phyloP scores from a whole-genome alignment of 768 basidiomycete genomes.

The Mycena filopes region DNA sequence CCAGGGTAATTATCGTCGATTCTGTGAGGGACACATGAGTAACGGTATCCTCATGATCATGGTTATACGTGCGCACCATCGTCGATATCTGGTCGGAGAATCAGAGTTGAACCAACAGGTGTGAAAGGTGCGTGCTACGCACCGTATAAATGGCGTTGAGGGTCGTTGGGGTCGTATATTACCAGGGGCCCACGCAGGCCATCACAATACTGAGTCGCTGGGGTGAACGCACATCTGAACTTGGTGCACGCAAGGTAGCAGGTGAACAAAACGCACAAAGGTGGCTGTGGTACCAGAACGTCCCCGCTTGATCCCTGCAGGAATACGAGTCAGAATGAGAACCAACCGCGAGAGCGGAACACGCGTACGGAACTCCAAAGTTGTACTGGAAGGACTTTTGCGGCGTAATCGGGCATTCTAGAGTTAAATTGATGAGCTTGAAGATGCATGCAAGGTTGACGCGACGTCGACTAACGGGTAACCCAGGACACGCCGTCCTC shows the following conservation, averaged over 20 bases:
- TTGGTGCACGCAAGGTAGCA: too few species aligned
- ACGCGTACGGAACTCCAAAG: slow-evolving; percentile 7
- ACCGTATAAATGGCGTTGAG: slow-evolving; percentile 15
- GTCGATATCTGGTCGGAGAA: background rate
- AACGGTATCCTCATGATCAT: slow-evolving; percentile 20
- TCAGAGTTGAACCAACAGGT: background rate
- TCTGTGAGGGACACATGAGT: slow-evolving; percentile 29
- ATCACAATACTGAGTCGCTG: slow-evolving; percentile 9
- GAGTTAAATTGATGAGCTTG: background rate
- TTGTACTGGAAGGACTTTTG: slow-evolving; percentile 8
- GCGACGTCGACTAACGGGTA: background rate
- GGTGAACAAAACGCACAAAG: background rate
- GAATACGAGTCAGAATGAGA: too few species aligned
- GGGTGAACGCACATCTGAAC: too few species aligned
- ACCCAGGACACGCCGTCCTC: slow-evolving; percentile 42
- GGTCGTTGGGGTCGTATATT: slow-evolving; percentile 20
- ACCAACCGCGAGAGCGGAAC: too few species aligned
- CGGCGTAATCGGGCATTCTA: slow-evolving; percentile 4
- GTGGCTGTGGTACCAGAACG: slow-evolving; percentile 24
- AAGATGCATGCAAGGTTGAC: background rate
- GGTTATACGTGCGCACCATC: slow-evolving; percentile 4
- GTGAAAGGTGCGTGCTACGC: background rate
- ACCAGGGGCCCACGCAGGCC: slow-evolving; percentile 12
- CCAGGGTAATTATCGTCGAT: slow-evolving; percentile 48
- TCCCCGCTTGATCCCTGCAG: slow-evolving; percentile 6